Base-by-base conservation (phyloP, 2,329 filamentous ascomycete genomes). In the Aspergillus eucalypticola region DNA sequence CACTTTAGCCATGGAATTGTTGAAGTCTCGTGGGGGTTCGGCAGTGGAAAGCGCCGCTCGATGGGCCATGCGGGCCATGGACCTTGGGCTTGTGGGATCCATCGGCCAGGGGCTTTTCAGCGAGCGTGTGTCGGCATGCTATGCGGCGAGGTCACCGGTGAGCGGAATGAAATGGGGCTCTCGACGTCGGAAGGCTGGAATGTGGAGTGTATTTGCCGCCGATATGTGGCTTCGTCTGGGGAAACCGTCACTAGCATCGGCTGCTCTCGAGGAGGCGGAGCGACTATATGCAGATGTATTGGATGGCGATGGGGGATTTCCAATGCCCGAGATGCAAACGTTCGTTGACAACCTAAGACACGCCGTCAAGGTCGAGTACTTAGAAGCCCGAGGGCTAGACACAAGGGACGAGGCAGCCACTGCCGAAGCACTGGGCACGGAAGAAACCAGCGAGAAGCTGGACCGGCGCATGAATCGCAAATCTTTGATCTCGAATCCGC, bases 71-170 rank as follows among this genome's bases (percentile, higher is more conserved):
- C 86, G 89, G 53, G 84, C 95, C 35, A 84, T 98, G 5, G 93
- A 98, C 62, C 85, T 89, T 56, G 88, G 87, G 50, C 83, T 96
- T 19, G 80, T 92, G 0, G 92, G 91, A 0, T 80, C 82, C 1
- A 81, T 95, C 1, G 92, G 92, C 3, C 90, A 94, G 61, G 91
- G 91, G 0, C 83, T 99, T 11, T 82, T 96, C 67, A 92, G 89
- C 56, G 94, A 99, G 77, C 87, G 95, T 38, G 84, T 97, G 19
- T 90, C 91, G 0, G 86, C 90, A 2, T 96, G 91, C 78, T 97
- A 94, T 76, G 86, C 86, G 0, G 88, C 90, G 3, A 91, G 90
- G 66, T 83, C 83, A 25, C 88, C 90, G 2, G 78, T 87, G 3
- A 88, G 89, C 1, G 85, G 84, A 8, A 84, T 87, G 61, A 80